Conservation (phyloP, 2,329 filamentous ascomycete species). For the Paecilomyces dactylethromorphus region DNA sequence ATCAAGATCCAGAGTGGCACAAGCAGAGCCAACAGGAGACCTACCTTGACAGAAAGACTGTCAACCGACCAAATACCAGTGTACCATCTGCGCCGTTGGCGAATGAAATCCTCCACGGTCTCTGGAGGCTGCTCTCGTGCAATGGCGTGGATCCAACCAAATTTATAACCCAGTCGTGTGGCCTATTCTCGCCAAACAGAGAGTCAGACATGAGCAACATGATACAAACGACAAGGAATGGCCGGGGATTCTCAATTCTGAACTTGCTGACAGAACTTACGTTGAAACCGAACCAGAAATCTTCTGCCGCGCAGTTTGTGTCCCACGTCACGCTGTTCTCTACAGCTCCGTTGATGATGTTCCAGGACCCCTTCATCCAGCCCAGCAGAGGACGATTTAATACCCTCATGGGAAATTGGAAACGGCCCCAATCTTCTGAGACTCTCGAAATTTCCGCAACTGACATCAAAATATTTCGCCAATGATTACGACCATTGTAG, state of each 20-base stretch:
- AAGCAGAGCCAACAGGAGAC: neutral
- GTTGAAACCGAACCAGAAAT: constrained; percentile 8
- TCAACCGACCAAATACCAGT: constrained; percentile 4
- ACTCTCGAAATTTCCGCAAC: constrained; percentile 6
- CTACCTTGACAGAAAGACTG: neutral
- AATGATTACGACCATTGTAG: constrained; percentile 7
- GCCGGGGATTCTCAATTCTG: neutral
- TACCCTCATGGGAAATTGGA: constrained; percentile 5
- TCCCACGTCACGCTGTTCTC: constrained; percentile 8
- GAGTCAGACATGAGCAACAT: neutral
- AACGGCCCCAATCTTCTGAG: constrained; percentile 7
- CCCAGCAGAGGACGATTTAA: constrained; percentile 6
- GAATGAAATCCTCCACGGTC: constrained; percentile 3
- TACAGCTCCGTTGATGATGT: constrained; percentile 6
- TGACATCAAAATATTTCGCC: constrained; percentile 3
- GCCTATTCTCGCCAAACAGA: constrained; percentile 1
- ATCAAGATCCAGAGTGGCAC: neutral
- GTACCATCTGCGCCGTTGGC: constrained; percentile 7
- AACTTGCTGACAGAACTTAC: neutral
- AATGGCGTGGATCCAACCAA: constrained; percentile 7
- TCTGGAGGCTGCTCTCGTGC: constrained; percentile 5
- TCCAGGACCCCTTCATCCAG: constrained; percentile 7
- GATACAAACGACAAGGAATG: neutral
- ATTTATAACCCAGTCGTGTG: constrained; percentile 5
- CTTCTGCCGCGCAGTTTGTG: constrained; percentile 6